Percentiles rank a stretch among this genome's conserved stretches.
These are phyloP conservation scores for Sphagnum magellanicum DNA, from an alignment of 228 moss, liverwort and hornwort species.

Conservation along the genomic window DNA sequence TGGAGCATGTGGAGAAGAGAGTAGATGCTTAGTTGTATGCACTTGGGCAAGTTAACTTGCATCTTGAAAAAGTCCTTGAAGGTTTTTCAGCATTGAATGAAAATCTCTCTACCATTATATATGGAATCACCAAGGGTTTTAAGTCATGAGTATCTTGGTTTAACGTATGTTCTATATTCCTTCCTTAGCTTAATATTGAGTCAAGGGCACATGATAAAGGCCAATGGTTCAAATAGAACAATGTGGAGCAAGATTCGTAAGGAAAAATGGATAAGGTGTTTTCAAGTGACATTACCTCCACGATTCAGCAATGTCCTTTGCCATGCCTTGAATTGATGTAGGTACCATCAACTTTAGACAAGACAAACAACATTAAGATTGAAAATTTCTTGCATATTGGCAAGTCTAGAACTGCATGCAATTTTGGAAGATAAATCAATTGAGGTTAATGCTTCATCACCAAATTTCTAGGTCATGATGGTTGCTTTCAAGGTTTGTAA, in stretches of 20 bases:
- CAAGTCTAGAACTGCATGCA: slow-evolving; percentile 62
- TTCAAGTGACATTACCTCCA: too few relatives aligned
- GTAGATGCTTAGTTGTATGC: slow-evolving; percentile 22
- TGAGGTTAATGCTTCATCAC: slow-evolving; percentile 64
- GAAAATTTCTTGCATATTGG: neutral
- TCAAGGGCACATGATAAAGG: too few relatives aligned
- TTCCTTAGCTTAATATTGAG: neutral
- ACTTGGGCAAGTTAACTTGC: slow-evolving; percentile 37
- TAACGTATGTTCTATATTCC: slow-evolving; percentile 3
- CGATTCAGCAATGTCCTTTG: too few relatives aligned
- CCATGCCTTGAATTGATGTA: too few relatives aligned
- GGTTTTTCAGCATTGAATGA: slow-evolving; percentile 38
- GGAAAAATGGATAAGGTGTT: too few relatives aligned
- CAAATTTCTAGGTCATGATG: slow-evolving; percentile 95
- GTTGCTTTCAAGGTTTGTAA: slow-evolving; percentile 77
- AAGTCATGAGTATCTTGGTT: slow-evolving; percentile 6
- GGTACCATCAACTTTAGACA: too few relatives aligned
- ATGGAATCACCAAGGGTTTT: slow-evolving; percentile 20
- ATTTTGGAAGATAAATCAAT: slow-evolving; percentile 73
- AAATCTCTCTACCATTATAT: slow-evolving; percentile 33
- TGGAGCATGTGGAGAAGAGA: slow-evolving; percentile 47
- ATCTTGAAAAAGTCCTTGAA: slow-evolving; percentile 55
- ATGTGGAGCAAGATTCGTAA: too few relatives aligned
- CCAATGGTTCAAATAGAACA: too few relatives aligned
- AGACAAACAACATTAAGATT: too few relatives aligned